Conservation (phyloP, 1,139 yeast genomes). For the Wickerhamomyces sp. region DNA sequence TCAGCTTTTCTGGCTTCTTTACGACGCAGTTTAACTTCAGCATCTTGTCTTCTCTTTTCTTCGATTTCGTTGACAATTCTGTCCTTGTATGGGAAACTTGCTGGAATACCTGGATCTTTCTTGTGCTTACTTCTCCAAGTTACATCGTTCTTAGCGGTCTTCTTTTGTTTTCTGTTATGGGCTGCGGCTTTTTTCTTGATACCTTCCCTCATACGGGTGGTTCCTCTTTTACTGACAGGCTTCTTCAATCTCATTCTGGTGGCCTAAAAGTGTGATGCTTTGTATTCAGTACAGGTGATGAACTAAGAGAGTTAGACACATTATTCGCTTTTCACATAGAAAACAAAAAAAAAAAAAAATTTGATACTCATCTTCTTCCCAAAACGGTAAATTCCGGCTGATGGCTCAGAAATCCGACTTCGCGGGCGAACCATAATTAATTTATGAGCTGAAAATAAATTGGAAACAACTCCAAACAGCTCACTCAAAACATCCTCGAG, state of each 20-base stretch:
- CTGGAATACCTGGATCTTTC: slow-evolving; percentile 93
- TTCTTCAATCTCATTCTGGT: slow-evolving; percentile 6
- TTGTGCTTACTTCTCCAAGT: slow-evolving; percentile 86
- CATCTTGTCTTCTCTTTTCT: slow-evolving; percentile 55
- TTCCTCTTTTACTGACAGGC: slow-evolving; percentile 76
- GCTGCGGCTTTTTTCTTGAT: slow-evolving; percentile 94
- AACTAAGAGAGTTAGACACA: neutral
- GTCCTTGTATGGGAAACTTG: slow-evolving; percentile 91
- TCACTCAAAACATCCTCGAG: neutral
- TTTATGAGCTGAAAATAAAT: neutral
- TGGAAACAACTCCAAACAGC: neutral
- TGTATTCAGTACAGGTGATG: too few relatives aligned
- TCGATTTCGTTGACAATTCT: slow-evolving; percentile 78
- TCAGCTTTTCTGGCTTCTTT: slow-evolving; percentile 39
- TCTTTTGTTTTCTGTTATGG: slow-evolving; percentile 79
- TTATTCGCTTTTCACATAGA: neutral
- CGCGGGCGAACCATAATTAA: neutral
- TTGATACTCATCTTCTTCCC: slow-evolving; percentile 2
- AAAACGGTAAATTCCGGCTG: slow-evolving; percentile 1
- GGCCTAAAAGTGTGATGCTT: too few relatives aligned
- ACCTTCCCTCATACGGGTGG: slow-evolving; percentile 94
- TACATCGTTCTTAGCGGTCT: slow-evolving; percentile 76
- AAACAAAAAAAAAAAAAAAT: neutral
- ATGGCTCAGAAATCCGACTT: too few relatives aligned
- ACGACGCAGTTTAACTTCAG: slow-evolving; percentile 50